Evolutionary conservation across 2,329 filamentous ascomycete genomes (phyloP), one percentile per base, ranked within the genome.

Genomic region (Diplodia scrobiculata): DNA sequence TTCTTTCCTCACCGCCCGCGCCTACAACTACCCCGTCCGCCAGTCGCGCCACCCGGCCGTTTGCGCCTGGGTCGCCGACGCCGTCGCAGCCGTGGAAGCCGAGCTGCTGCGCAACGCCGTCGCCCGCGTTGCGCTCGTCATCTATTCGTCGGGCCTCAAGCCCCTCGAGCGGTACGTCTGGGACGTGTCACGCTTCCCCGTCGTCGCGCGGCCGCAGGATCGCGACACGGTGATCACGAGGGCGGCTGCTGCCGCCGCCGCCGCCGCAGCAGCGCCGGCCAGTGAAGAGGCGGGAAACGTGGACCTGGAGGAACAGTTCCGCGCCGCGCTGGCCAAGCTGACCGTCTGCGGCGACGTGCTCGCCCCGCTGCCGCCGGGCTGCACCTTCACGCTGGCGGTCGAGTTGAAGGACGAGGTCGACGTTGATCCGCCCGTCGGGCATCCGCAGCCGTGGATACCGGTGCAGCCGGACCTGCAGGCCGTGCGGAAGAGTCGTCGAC

Each of bases 31-130:
- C 67, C 85, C 91, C 34, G 89, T 96, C 53, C 89, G 90, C 72
- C 92, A 97, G 76, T 94, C 87, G 68, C 89, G 92, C 67, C 92
- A 97, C 77, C 91, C 93, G 0, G 86, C 86, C 71, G 90, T 97
- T 69, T 96, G 91, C 82, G 81, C 87, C 72, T 97, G 93, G 90
- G 87, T 97, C 77, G 86, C 84, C 74, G 90, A 95, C 75, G 91
- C 92, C 70, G 86, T 95, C 50, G 81, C 87, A 68, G 89, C 91
- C 41, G 85, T 92, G 25, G 83, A 86, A 67, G 82, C 81, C 3
- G 89, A 96, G 79, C 83, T 97, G 41, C 83, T 90, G 55, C 62
- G 69, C 2, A 82, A 84, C 70, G 80, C 79, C 65, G 83, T 87
- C 41, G 80, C 83, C 34, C 79, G 80, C 64, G 81, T 87, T 68